Evolutionary conservation across 2,329 filamentous ascomycete species (phyloP).

Genomic region (Colletotrichum paranaense): DNA sequence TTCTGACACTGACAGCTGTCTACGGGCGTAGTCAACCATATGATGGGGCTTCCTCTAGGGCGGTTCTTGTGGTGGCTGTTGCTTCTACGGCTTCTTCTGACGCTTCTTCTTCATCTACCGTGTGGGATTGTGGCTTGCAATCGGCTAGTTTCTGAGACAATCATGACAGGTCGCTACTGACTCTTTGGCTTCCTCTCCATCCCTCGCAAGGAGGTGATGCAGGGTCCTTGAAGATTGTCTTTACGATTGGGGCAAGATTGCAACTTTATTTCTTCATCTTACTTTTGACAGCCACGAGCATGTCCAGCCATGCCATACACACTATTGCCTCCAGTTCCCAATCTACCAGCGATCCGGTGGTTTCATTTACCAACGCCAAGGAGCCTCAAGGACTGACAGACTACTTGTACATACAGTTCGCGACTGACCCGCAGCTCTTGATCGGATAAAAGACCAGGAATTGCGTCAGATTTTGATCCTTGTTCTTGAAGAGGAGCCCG

Average conservation of each 20-base stretch:
- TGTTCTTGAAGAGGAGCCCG: slow-evolving; percentile 3
- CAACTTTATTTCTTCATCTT: background rate
- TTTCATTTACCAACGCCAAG: slow-evolving; percentile 13
- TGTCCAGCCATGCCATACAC: background rate
- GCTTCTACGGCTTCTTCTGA: background rate
- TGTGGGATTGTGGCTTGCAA: background rate
- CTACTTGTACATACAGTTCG: background rate
- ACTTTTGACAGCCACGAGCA: background rate
- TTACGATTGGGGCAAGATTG: background rate
- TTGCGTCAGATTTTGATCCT: slow-evolving; percentile 17
- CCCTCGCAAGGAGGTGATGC: background rate
- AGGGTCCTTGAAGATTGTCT: background rate
- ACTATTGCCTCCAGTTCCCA: background rate
- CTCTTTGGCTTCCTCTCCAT: background rate
- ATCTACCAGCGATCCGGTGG: background rate
- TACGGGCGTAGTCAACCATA: background rate
- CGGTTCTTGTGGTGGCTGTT: background rate
- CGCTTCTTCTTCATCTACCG: background rate
- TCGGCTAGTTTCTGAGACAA: background rate
- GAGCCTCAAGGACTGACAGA: slow-evolving; percentile 4
- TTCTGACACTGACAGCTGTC: background rate
- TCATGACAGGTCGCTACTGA: background rate
- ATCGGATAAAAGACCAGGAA: slow-evolving; percentile 19
- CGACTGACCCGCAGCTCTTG: background rate
- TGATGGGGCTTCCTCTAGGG: background rate